Evolutionary conservation across 2,329 filamentous ascomycete genomes (phyloP), one percentile per base, ranked within the genome.

Genomic region (Fusarium sp.): DNA sequence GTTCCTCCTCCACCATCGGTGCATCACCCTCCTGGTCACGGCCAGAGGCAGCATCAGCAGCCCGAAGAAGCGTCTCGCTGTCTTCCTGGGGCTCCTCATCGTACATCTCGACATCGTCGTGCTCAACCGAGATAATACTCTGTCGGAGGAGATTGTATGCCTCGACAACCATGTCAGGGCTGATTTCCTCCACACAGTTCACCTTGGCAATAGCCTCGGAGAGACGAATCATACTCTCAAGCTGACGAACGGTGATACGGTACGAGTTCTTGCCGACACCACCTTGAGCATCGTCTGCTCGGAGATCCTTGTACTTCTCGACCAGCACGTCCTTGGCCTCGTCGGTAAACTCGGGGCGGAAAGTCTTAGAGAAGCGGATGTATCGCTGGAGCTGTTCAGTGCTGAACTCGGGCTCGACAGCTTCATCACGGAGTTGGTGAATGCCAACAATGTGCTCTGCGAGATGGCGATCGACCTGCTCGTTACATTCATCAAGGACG

Each of bases 201-300:
- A 95, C 95, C 84, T 98, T 98, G 68, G 97, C 97, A 76, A 99
- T 98, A n/a, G 97, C 97, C 83, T 99, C 97, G 64, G 93, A 96
- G 65, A 99, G 86, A 73, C 97, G 95, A 76, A 99, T 98, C 89
- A 99, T 92, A 80, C 93, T 96, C 84, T 99, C 97, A 3, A 99
- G 88, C 83, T 99, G 97, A 80, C 97, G 91, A 59, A 99, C 97
- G 0, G 97, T 99, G 82, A 99, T 99, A 69, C 97, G 92, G 86
- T 99, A 99, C 74, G 94, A 97, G 85, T 98, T 98, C 80, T 95
- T 91, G 69, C 97, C 97, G 59, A 98, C 91, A 35, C 97, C 97
- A 60, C 97, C 97, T 82, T 98, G 95, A 0, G 95, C 93, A 79
- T 99, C 97, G 80, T 98, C 95, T 38, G 94, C 92, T 70, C 97